phyloP scores from a whole-genome alignment of 768 basidiomycete species.

The Boletus tomentosulus region DNA sequence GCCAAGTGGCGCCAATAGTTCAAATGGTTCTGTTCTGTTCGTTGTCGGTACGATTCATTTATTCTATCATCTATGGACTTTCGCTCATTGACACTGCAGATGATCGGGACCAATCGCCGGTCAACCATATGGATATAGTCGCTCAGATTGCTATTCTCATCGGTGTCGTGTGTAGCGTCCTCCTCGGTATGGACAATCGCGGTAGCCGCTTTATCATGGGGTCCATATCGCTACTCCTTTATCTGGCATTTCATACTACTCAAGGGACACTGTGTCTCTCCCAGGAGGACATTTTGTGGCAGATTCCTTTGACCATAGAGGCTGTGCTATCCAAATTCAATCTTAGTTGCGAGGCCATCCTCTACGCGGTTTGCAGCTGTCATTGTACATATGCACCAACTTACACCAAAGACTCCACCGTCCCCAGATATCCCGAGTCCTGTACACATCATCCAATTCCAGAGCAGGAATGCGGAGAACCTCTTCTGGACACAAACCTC shows the following conservation, averaged over 20 bases:
- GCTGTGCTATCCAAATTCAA: not conserved
- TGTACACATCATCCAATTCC: not conserved
- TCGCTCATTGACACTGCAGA: not conserved
- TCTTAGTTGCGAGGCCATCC: not conserved
- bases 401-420: too few relatives aligned
- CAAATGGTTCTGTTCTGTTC: too few relatives aligned
- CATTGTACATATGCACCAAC: constrained; percentile 3
- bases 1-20: too few relatives aligned
- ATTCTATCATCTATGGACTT: too few relatives aligned
- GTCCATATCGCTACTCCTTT: constrained; percentile 7
- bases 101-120: not conserved
- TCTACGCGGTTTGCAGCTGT: not conserved
- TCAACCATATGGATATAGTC: constrained; percentile 2
- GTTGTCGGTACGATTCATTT: too few relatives aligned
- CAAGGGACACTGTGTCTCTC: not conserved
- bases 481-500: not conserved
- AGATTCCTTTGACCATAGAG: not conserved
- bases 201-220: constrained; percentile 18
- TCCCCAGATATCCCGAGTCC: not conserved
- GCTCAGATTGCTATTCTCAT: constrained; percentile 2
- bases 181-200: constrained; percentile 12
- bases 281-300: constrained; percentile 2
- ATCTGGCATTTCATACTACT: not conserved
- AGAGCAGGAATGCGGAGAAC: not conserved
- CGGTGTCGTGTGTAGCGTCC: not conserved